These are phyloP conservation scores for Pestalotiopsis sp. DNA, from an alignment of 2,329 filamentous ascomycete species.

Conservation along the genomic window DNA sequence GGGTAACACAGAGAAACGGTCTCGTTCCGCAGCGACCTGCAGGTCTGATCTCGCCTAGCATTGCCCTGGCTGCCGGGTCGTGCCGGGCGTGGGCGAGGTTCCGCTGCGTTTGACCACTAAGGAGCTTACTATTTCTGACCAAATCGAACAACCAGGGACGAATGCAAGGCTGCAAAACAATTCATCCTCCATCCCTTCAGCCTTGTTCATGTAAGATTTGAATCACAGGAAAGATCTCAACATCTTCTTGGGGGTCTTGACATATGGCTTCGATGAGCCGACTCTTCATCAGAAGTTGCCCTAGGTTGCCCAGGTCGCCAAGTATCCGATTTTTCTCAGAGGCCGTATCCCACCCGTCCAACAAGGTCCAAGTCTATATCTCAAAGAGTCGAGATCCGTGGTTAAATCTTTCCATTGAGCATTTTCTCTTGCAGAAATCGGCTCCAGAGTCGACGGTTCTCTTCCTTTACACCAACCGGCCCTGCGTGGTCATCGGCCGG, in stretches of 20 bases:
- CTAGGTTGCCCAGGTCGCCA: neutral
- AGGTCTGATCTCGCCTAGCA: neutral
- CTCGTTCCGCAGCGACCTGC: neutral
- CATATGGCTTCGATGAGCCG: conserved; percentile 12
- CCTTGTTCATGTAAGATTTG: neutral
- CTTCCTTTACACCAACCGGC: conserved; percentile 85
- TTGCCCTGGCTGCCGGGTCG: neutral
- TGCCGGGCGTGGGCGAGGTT: neutral
- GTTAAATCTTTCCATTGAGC: conserved; percentile 92
- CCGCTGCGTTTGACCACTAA: neutral
- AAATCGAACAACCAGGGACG: neutral
- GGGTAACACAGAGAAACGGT: neutral
- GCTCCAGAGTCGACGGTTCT: conserved; percentile 75
- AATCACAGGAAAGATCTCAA: neutral
- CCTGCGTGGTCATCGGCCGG: conserved; percentile 87
- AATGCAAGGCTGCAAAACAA: conserved; percentile 12
- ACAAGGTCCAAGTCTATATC: conserved; percentile 68
- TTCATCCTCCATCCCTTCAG: neutral
- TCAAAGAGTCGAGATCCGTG: conserved; percentile 75
- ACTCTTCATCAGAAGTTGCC: conserved; percentile 9
- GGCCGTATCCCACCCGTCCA: conserved; percentile 43
- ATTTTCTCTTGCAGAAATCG: conserved; percentile 79
- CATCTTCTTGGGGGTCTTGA: neutral
- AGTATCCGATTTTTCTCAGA: conserved; percentile 34
- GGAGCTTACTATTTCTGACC: conserved; percentile 7